A percentile compares a stretch with the other conserved stretches of the same genome.
These are phyloP conservation scores for Trichocomaceae sp. DNA, from an alignment of 2,329 filamentous ascomycete genomes.

Conservation along the genomic window DNA sequence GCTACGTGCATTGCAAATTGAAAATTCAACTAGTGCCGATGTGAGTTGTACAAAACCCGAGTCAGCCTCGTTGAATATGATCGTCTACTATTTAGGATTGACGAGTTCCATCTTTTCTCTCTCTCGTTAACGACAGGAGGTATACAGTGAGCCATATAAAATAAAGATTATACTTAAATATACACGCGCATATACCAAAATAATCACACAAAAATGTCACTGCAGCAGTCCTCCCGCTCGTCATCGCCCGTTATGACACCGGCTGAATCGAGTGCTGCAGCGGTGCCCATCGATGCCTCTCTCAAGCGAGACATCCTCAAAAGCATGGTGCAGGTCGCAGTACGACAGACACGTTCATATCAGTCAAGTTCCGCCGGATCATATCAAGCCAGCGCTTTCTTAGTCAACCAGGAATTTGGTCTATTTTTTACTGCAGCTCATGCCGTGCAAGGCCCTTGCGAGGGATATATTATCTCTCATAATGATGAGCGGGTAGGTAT, in stretches of 20 bases:
- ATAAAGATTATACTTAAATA: too few relatives aligned
- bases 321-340: constrained; percentile 10
- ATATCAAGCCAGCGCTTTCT: constrained; percentile 9
- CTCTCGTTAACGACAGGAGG: background rate
- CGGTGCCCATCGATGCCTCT: constrained; percentile 6
- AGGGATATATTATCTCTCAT: constrained; percentile 10
- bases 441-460: constrained; percentile 10
- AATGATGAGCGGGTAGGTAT: constrained; percentile 10
- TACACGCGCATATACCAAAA: too few relatives aligned
- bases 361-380: constrained; percentile 6
- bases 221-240: background rate
- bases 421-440: constrained; percentile 8
- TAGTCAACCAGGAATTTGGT: constrained; percentile 3
- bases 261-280: constrained; percentile 8
- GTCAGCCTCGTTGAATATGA: constrained; percentile 1
- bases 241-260: background rate
- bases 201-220: background rate
- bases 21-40: background rate
- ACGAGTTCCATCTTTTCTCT: background rate
- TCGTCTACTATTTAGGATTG: background rate
- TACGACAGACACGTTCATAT: constrained; percentile 8
- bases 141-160: background rate
- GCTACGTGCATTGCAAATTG: background rate
- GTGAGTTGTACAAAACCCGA: background rate
- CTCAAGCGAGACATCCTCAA: constrained; percentile 9